These are phyloP conservation scores for Coprinopsis marcescibilis DNA, from an alignment of 768 basidiomycete species.

Conservation along the genomic window DNA sequence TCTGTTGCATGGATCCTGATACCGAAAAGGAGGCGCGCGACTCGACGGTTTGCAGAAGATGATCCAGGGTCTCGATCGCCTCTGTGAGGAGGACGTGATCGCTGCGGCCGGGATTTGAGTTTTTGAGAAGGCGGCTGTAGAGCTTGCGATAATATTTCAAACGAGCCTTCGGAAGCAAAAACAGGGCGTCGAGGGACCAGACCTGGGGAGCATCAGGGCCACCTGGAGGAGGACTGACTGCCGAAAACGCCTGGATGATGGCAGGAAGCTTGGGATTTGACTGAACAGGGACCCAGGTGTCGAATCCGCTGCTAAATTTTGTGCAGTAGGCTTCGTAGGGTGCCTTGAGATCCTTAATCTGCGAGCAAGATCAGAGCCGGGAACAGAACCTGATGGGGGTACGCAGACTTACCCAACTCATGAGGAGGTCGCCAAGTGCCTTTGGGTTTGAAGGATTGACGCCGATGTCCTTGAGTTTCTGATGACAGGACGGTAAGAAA, in stretches of 20 bases:
- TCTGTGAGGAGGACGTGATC: slow-evolving; percentile 78
- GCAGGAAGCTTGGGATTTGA: slow-evolving; percentile 65
- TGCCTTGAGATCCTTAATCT: slow-evolving; percentile 89
- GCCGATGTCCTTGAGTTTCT: slow-evolving; percentile 95
- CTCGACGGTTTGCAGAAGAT: slow-evolving; percentile 63
- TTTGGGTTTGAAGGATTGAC: slow-evolving; percentile 90
- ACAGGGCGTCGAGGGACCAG: slow-evolving; percentile 88
- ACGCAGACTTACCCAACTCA: slow-evolving; percentile 80
- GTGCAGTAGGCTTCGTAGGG: slow-evolving; percentile 82
- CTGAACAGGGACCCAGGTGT: slow-evolving; percentile 75
- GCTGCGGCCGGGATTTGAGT: slow-evolving; percentile 77
- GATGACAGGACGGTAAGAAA: slow-evolving; percentile 16
- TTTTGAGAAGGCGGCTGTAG: slow-evolving; percentile 79
- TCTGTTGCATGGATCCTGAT: slow-evolving; percentile 23
- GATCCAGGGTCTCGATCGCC: slow-evolving; percentile 77
- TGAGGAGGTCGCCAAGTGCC: slow-evolving; percentile 89
- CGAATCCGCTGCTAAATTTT: slow-evolving; percentile 73
- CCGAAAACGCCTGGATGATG: slow-evolving; percentile 67
- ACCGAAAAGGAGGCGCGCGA: slow-evolving; percentile 50
- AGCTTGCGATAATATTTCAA: slow-evolving; percentile 90
- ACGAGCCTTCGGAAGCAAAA: slow-evolving; percentile 78
- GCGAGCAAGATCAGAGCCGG: slow-evolving; percentile 16
- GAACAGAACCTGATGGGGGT: slow-evolving; percentile 5
- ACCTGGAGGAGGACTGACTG: slow-evolving; percentile 52
- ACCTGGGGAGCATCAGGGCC: slow-evolving; percentile 35